Percentiles rank a stretch among this genome's conserved stretches.
Evolutionary conservation across 2,329 filamentous ascomycete genomes (phyloP).

Genomic region (Clonostachys byssicola): DNA sequence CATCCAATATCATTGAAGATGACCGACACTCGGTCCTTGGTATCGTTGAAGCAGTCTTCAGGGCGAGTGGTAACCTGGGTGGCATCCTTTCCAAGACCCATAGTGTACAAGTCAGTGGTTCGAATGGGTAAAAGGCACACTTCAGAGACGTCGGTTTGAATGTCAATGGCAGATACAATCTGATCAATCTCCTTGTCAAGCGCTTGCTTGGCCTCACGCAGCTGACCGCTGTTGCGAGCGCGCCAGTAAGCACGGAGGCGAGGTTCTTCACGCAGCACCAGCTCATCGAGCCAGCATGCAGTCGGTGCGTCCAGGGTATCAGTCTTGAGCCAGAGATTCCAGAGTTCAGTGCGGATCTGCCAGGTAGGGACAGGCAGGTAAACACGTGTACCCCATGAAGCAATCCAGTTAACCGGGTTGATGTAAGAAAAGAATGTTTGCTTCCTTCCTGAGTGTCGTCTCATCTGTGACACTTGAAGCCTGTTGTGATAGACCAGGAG

Average conservation of each 20-base stretch:
- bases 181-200: slow-evolving; percentile 28
- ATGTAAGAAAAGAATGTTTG: slow-evolving; percentile 12
- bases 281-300: slow-evolving; percentile 44
- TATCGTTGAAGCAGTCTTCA: slow-evolving; percentile 38
- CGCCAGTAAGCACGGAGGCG: slow-evolving; percentile 39
- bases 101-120: slow-evolving; percentile 30
- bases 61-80: slow-evolving; percentile 30
- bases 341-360: slow-evolving; percentile 40
- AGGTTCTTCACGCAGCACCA: slow-evolving; percentile 37
- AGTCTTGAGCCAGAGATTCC: slow-evolving; percentile 42
- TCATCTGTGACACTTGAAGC: slow-evolving; percentile 16
- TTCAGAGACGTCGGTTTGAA: slow-evolving; percentile 29
- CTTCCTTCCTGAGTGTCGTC: slow-evolving; percentile 8
- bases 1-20: slow-evolving; percentile 48
- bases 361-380: slow-evolving; percentile 35
- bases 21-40: slow-evolving; percentile 40
- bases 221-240: slow-evolving; percentile 32
- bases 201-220: slow-evolving; percentile 34
- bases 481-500: slow-evolving; percentile 23
- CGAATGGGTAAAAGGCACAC: slow-evolving; percentile 30
- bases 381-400: slow-evolving; percentile 16
- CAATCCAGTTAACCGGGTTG: slow-evolving; percentile 15
- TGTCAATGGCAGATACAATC: slow-evolving; percentile 28
- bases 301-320: slow-evolving; percentile 40
- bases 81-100: slow-evolving; percentile 34